Percentiles rank a stretch among this genome's conserved stretches.
Evolutionary conservation across 1,284 basidiomycete genomes (phyloP).

Genomic region (Caloboletus firmus): DNA sequence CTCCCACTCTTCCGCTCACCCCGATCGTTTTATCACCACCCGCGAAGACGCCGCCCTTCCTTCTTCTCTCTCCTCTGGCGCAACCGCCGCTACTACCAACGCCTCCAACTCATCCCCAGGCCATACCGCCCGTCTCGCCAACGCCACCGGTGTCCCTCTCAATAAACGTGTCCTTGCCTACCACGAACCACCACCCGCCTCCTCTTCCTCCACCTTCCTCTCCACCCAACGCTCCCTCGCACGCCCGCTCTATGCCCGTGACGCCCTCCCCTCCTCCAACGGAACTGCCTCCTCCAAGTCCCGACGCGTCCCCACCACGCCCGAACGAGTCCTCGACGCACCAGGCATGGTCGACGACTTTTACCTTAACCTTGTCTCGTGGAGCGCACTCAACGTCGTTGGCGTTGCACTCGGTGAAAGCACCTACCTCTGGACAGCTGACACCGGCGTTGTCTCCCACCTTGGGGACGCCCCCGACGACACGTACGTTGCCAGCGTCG

Average conservation of each 20-base stretch:
- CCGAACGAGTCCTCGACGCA: constrained; percentile 91
- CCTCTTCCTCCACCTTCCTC: constrained; percentile 67
- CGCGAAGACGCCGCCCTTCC: constrained; percentile 59
- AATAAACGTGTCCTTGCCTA: constrained; percentile 77
- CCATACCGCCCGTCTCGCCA: constrained; percentile 73
- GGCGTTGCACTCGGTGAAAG: constrained; percentile 83
- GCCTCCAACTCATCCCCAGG: constrained; percentile 51
- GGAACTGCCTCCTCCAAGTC: constrained; percentile 63
- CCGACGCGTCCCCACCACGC: constrained; percentile 80
- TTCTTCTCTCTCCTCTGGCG: constrained; percentile 62
- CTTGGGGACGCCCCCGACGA: constrained; percentile 77
- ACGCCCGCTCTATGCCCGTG: constrained; percentile 69
- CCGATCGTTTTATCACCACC: constrained; percentile 74
- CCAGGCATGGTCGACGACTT: constrained; percentile 96
- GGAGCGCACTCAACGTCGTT: constrained; percentile 85
- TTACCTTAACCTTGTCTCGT: constrained; percentile 92
- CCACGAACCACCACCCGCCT: constrained; percentile 71
- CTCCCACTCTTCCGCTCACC: constrained; percentile 43
- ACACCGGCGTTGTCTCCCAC: constrained; percentile 79
- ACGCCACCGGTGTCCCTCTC: constrained; percentile 69
- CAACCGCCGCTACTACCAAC: constrained; percentile 42
- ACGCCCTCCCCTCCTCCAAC: constrained; percentile 59
- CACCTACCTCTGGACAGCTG: constrained; percentile 93
- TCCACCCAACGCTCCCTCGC: constrained; percentile 72
- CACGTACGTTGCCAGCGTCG: constrained; percentile 74